These are phyloP conservation scores for Clavariopsis aquatica DNA, from an alignment of 495 filamentous ascomycete genomes.

Conservation along the genomic window DNA sequence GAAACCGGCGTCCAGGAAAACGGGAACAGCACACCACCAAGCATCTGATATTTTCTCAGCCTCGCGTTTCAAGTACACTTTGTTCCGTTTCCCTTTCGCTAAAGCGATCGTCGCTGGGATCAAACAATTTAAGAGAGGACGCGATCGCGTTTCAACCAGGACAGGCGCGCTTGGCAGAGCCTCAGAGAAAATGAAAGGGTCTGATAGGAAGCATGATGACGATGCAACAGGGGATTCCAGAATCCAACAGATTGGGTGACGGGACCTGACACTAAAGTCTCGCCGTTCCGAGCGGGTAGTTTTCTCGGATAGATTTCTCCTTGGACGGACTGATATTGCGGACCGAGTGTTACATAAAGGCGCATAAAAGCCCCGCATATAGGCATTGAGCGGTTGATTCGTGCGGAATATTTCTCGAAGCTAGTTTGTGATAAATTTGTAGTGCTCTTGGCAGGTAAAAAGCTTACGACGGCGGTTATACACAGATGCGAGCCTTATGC, in stretches of 20 bases:
- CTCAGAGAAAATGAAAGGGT: conserved; percentile 5
- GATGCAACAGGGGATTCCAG: background rate
- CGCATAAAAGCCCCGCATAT: background rate
- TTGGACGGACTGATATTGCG: background rate
- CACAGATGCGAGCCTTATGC: conserved; percentile 1
- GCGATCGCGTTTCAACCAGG: background rate
- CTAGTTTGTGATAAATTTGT: background rate
- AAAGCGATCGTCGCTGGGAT: conserved; percentile 1
- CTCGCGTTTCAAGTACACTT: conserved; percentile 1
- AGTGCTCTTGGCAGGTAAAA: background rate
- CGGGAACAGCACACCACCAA: background rate
- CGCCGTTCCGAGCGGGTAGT: background rate
- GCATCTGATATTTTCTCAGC: background rate
- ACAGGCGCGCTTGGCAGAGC: background rate
- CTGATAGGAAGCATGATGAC: conserved; percentile 2
- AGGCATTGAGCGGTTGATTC: background rate
- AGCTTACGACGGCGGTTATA: background rate
- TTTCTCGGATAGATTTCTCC: conserved; percentile 5
- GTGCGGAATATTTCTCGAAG: background rate
- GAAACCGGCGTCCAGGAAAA: background rate
- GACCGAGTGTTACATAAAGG: background rate
- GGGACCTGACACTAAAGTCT: background rate
- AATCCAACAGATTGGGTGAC: background rate
- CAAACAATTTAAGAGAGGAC: conserved; percentile 11
- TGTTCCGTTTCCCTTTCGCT: conserved; percentile 10